Conservation (phyloP, 768 basidiomycete species). For the Trametes cubensis region DNA sequence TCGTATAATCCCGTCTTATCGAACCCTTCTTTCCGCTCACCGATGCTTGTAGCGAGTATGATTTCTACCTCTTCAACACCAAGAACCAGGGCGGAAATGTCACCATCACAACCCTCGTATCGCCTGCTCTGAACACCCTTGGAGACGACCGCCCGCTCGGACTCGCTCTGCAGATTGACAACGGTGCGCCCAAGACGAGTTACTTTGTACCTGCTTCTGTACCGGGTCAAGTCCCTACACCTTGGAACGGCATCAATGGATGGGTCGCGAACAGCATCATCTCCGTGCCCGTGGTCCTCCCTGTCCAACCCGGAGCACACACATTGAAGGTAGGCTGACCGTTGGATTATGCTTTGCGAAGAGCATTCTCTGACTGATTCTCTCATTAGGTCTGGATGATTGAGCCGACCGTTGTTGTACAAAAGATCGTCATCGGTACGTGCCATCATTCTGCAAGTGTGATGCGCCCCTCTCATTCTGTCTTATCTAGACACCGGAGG, state of each 20-base stretch:
- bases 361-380: neutral
- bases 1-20: constrained; percentile 25
- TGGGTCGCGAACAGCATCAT: constrained; percentile 60
- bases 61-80: constrained; percentile 65
- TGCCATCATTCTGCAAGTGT: neutral
- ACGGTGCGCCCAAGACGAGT: constrained; percentile 41
- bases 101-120: constrained; percentile 50
- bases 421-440: constrained; percentile 66
- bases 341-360: neutral
- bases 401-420: constrained; percentile 60
- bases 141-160: constrained; percentile 52
- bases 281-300: constrained; percentile 42
- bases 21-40: neutral
- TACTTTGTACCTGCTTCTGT: constrained; percentile 51
- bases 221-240: constrained; percentile 49
- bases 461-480: neutral
- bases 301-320: constrained; percentile 54
- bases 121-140: constrained; percentile 57
- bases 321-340: constrained; percentile 50
- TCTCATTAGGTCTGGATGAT: constrained; percentile 51
- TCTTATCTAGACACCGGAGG: constrained; percentile 54
- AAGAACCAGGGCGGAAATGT: constrained; percentile 45
- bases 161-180: constrained; percentile 56
- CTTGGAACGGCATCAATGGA: constrained; percentile 52
- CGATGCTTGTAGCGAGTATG: constrained; percentile 52